Evolutionary conservation across 305 asterid species (phyloP).

Genomic region (Lippia alba): DNA sequence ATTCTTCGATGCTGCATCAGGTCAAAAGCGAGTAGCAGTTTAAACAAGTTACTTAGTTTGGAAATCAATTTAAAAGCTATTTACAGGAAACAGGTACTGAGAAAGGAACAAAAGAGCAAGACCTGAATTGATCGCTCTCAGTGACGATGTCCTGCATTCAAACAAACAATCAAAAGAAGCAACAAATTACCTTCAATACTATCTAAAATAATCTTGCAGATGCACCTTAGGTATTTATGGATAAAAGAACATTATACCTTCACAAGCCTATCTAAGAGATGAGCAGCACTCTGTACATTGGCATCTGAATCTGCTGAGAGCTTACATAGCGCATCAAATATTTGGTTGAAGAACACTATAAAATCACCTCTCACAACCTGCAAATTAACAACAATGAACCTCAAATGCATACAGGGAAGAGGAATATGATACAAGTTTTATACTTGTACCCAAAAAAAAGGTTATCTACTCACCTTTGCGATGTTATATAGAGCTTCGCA

Average conservation of each 20-base stretch:
- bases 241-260: conserved; percentile 56
- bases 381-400: conserved; percentile 42
- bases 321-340: conserved; percentile 94
- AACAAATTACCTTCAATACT: conserved; percentile 24
- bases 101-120: conserved; percentile 32
- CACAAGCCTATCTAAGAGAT: conserved; percentile 98
- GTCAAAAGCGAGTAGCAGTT: conserved; percentile 35
- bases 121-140: conserved; percentile 99
- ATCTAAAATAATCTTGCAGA: conserved; percentile 11
- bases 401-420: conserved; percentile 28
- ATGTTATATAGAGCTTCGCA: conserved; percentile 99
- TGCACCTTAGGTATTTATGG: conserved; percentile 2
- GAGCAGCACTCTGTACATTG: conserved; percentile 99
- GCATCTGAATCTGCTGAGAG: conserved; percentile 98
- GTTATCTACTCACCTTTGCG: conserved; percentile 73
- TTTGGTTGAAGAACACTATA: conserved; percentile 94
- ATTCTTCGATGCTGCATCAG: conserved; percentile 92
- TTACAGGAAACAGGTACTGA: conserved; percentile 19
- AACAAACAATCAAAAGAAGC: conserved; percentile 31
- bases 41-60: conserved; percentile 23
- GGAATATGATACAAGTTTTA: conserved; percentile 13
- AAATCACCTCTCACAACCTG: conserved; percentile 99
- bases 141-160: conserved; percentile 93
- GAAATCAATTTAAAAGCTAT: conserved; percentile 28
- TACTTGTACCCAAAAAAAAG: too few relatives aligned